Evolutionary conservation across 805 yeast species (phyloP).

Genomic region (Jamesozyma jinghongensis): DNA sequence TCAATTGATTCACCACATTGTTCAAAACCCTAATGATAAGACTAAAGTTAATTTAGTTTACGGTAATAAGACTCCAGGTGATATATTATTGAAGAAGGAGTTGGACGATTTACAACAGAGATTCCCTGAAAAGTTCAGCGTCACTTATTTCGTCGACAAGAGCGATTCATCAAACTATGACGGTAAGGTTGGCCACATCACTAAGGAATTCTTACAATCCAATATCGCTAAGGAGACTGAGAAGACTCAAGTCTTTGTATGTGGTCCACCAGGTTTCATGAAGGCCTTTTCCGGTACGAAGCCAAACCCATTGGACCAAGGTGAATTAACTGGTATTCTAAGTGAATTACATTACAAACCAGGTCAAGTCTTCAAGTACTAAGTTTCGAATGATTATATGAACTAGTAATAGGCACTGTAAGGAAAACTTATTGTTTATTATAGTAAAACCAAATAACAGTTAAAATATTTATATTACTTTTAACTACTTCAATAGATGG

Average conservation of each 20-base stretch:
- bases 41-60: constrained; percentile 78
- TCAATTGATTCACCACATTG: constrained; percentile 72
- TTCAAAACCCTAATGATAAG: constrained; percentile 74
- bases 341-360: constrained; percentile 81
- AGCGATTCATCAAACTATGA: constrained; percentile 33
- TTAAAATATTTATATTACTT: too few species aligned
- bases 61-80: constrained; percentile 71
- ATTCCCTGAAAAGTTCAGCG: constrained; percentile 68
- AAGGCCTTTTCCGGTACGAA: constrained; percentile 80
- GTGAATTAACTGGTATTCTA: constrained; percentile 82
- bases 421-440: too few species aligned
- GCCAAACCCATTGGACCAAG: constrained; percentile 84
- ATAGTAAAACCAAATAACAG: too few species aligned
- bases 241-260: constrained; percentile 69
- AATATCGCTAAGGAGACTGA: constrained; percentile 59
- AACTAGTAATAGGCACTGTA: too few species aligned
- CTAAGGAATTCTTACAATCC: constrained; percentile 58
- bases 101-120: constrained; percentile 48
- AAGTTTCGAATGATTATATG: too few species aligned
- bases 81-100: constrained; percentile 71
- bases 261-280: constrained; percentile 94
- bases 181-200: constrained; percentile 66
- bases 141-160: constrained; percentile 74
- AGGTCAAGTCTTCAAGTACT: constrained; percentile 85
- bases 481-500: too few species aligned